phyloP scores from a whole-genome alignment of 257 asterid genomes.

The Solanum clarkiae region DNA sequence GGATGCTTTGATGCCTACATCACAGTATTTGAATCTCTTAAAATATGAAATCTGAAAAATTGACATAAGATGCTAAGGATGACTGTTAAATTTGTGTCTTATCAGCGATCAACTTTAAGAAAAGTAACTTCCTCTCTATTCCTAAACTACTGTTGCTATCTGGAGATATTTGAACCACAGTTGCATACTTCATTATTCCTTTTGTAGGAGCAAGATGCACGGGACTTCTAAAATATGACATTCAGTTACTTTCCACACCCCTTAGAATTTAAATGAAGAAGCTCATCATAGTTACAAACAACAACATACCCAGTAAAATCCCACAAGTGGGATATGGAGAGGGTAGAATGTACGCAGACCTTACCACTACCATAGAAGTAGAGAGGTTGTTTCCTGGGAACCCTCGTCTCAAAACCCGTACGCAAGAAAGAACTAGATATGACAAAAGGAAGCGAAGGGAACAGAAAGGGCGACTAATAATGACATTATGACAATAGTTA shows the following conservation, averaged over 20 bases:
- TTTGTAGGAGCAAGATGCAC: neutral
- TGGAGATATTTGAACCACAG: neutral
- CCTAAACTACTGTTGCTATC: neutral
- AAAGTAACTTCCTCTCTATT: neutral
- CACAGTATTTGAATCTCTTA: conserved; percentile 3
- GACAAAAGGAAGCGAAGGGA: too few species aligned
- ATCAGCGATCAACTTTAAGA: neutral
- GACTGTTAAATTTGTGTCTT: neutral
- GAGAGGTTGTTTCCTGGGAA: too few species aligned
- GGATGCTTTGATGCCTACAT: conserved; percentile 94
- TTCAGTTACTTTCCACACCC: neutral
- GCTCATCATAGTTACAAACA: too few species aligned
- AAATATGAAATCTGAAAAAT: neutral
- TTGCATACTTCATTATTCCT: neutral
- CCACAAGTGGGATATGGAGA: too few species aligned
- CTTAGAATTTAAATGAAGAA: neutral
- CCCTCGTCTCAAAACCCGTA: too few species aligned
- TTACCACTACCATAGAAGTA: too few species aligned
- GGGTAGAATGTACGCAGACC: too few species aligned
- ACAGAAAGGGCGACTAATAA: too few species aligned
- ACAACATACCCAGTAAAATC: too few species aligned
- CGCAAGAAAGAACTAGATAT: too few species aligned
- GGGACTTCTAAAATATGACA: neutral
- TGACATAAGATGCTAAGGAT: neutral
- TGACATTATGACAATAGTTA: neutral